These are phyloP conservation scores for Zanthoxylum bungeanum DNA, from an alignment of 345 rosid species.

Conservation along the genomic window DNA sequence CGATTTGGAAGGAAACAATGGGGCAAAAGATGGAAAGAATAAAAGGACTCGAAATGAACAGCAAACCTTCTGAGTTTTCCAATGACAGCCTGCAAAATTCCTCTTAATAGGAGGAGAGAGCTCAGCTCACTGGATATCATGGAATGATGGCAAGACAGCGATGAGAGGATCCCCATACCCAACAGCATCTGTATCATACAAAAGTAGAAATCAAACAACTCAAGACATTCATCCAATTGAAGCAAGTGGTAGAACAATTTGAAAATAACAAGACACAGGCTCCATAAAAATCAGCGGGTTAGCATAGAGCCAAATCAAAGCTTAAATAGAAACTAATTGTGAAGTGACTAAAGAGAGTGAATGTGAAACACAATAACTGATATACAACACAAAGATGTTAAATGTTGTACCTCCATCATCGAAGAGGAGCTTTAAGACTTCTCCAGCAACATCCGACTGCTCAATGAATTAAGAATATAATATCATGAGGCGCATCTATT, in stretches of 20 bases:
- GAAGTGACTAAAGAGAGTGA: not conserved
- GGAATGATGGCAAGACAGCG: slow-evolving; percentile 86
- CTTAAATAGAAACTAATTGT: no score
- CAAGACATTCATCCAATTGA: not conserved
- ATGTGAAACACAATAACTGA: slow-evolving; percentile 1
- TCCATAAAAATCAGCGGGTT: no score
- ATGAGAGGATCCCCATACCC: slow-evolving; percentile 88
- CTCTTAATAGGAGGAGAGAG: not conserved
- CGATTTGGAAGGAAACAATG: not conserved
- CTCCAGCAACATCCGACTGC: slow-evolving; percentile 92
- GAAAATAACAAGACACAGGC: not conserved
- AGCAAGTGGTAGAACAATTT: not conserved
- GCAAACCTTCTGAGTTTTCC: not conserved
- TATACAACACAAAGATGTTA: not conserved
- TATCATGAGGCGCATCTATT: slow-evolving; percentile 1
- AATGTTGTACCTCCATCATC: slow-evolving; percentile 74
- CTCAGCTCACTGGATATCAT: slow-evolving; percentile 45
- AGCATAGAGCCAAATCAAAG: no score
- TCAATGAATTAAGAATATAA: slow-evolving; percentile 26
- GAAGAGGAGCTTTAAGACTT: slow-evolving; percentile 76
- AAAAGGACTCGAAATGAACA: not conserved
- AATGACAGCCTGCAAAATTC: slow-evolving; percentile 4
- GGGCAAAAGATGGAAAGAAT: slow-evolving; percentile 6
- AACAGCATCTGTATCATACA: slow-evolving; percentile 53
- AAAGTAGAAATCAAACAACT: not conserved